Percentiles rank a stretch among this genome's conserved stretches.
Evolutionary conservation across 1,139 yeast genomes (phyloP).

Genomic region (Pichia sp.): DNA sequence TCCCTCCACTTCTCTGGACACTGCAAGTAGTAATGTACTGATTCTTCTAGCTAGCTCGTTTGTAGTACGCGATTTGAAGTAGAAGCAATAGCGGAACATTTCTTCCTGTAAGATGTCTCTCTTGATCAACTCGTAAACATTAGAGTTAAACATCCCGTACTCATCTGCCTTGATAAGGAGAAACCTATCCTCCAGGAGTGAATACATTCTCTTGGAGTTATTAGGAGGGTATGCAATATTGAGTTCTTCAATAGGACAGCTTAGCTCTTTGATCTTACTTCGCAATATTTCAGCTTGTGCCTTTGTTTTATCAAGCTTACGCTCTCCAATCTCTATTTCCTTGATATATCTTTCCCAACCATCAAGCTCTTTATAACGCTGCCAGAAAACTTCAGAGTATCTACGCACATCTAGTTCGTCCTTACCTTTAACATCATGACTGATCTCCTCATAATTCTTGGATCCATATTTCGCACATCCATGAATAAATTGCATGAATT

Average conservation of each 20-base stretch:
- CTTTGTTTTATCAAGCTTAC: conserved; percentile 55
- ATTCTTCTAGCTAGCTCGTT: conserved; percentile 80
- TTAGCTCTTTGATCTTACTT: conserved; percentile 53
- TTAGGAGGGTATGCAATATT: conserved; percentile 84
- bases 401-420: conserved; percentile 58
- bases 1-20: conserved; percentile 75
- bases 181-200: conserved; percentile 82
- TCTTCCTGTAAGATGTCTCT: conserved; percentile 70
- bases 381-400: conserved; percentile 73
- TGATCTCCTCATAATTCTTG: conserved; percentile 49
- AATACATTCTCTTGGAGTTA: conserved; percentile 78
- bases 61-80: conserved; percentile 74
- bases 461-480: conserved; percentile 79
- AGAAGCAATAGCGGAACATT: conserved; percentile 85
- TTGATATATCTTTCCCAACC: conserved; percentile 79
- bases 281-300: conserved; percentile 62
- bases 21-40: conserved; percentile 67
- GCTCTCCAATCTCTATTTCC: conserved; percentile 89
- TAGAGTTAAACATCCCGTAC: conserved; percentile 66
- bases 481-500: conserved; percentile 78
- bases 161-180: conserved; percentile 65
- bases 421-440: conserved; percentile 62
- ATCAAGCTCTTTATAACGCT: conserved; percentile 60
- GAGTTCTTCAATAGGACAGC: conserved; percentile 71
- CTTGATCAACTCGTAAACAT: conserved; percentile 67